These are phyloP conservation scores for Ogataea pignaliae DNA, from an alignment of 805 yeast species.

Conservation along the genomic window DNA sequence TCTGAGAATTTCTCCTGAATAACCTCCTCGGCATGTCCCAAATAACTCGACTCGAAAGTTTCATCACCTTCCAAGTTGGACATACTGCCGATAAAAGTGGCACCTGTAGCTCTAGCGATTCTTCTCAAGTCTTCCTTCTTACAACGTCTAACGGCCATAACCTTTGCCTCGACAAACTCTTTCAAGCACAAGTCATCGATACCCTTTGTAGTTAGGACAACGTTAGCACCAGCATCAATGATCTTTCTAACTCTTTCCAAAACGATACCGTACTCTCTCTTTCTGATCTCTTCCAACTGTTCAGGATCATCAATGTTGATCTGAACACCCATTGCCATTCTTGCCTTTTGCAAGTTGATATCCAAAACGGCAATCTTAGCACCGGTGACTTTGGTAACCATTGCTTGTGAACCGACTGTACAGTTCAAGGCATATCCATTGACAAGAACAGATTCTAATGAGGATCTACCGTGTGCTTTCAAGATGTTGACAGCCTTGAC, in stretches of 20 bases:
- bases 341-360: slow-evolving; percentile 89
- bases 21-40: slow-evolving; percentile 90
- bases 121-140: slow-evolving; percentile 94
- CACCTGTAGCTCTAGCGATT: slow-evolving; percentile 98
- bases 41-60: slow-evolving; percentile 74
- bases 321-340: slow-evolving; percentile 98
- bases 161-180: slow-evolving; percentile 85
- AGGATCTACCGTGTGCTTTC: slow-evolving; percentile 95
- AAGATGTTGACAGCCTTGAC: slow-evolving; percentile 94
- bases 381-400: slow-evolving; percentile 64
- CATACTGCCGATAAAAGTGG: slow-evolving; percentile 79
- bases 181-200: slow-evolving; percentile 90
- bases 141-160: slow-evolving; percentile 95
- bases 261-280: slow-evolving; percentile 82
- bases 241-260: slow-evolving; percentile 80
- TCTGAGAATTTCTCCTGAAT: slow-evolving; percentile 87
- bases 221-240: slow-evolving; percentile 86
- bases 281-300: slow-evolving; percentile 78
- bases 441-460: slow-evolving; percentile 79
- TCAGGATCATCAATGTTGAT: slow-evolving; percentile 97
- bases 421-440: slow-evolving; percentile 96
- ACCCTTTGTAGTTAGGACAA: slow-evolving; percentile 88
- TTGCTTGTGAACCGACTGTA: slow-evolving; percentile 96
- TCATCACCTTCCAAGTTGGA: slow-evolving; percentile 96
- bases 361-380: slow-evolving; percentile 88